Percentiles rank a stretch among this genome's conserved stretches.
Conservation (phyloP, 2,329 filamentous ascomycete species). For the Monosporascus sp. region DNA sequence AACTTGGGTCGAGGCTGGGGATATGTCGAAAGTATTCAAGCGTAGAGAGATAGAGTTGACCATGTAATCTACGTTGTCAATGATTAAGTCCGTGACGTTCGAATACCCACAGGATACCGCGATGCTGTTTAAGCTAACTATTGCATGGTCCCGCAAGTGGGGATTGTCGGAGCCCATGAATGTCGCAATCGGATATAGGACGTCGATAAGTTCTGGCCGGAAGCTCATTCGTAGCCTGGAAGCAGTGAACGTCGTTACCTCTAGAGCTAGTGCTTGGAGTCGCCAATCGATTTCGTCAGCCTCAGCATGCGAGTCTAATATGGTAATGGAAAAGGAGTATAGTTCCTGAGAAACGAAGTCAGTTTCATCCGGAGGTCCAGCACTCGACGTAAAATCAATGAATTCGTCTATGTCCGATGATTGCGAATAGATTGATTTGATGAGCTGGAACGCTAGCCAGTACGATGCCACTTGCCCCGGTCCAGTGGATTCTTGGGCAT, state of each 20-base stretch:
- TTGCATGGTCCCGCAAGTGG: conserved; percentile 71
- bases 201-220: conserved; percentile 79
- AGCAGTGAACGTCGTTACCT: conserved; percentile 73
- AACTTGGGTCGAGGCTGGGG: conserved; percentile 84
- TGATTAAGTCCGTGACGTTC: conserved; percentile 70
- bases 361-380: conserved; percentile 32
- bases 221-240: conserved; percentile 62
- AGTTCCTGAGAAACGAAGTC: conserved; percentile 55
- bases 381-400: conserved; percentile 48
- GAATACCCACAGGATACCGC: conserved; percentile 68
- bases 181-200: conserved; percentile 87
- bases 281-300: conserved; percentile 58
- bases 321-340: conserved; percentile 61
- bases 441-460: conserved; percentile 72
- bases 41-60: conserved; percentile 87
- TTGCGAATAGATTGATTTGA: conserved; percentile 51
- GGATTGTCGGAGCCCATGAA: conserved; percentile 68
- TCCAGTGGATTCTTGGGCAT: conserved; percentile 52
- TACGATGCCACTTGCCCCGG: conserved; percentile 62
- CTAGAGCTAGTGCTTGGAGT: conserved; percentile 71
- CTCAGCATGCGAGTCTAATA: conserved; percentile 52
- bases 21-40: conserved; percentile 87
- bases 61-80: conserved; percentile 93
- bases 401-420: conserved; percentile 59
- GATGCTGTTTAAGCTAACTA: conserved; percentile 77